Base-by-base conservation (phyloP, 2,329 filamentous ascomycete genomes). In the Aspergillus fischeri region DNA sequence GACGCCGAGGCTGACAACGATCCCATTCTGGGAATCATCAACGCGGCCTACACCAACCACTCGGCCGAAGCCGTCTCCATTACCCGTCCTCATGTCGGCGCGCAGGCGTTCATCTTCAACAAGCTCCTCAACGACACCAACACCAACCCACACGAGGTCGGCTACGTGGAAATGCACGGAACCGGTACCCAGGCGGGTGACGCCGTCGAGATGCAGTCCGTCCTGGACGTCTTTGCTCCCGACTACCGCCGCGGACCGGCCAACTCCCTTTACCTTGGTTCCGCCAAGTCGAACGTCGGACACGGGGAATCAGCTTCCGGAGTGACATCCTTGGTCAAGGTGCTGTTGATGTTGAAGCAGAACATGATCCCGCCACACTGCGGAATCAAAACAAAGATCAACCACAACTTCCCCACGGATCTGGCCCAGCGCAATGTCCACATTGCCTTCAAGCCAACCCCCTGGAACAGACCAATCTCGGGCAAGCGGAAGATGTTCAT, bases 291-390 rank as follows among this genome's bases (percentile, higher is more conserved):
- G 2, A 74, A 74, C 58, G 66, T 74, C 25, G 71, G 67, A 81
- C 27, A 84, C 80, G 11, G 81, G 80, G 8, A 73, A 57, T 67
- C 71, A 11, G 71, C 61, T 11, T 71, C 71, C 5, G 71, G 71
- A 52, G 68, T 74, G 25, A 64, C 63, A 25, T 63, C 71, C 2
- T 73, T 89, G 4, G 78, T 84, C 70, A 89, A 89, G 70, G 82
- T 87, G 0, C 71, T 89, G 5, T 66, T 88, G 67, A 88, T 88
- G 85, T 70, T 88, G 55, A 79, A 85, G 69, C 82, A 87, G 66
- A 82, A 81, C 57, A 71, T 74, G 5, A 88, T 89, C 41, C 86
- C 86, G 0, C 86, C 84, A 0, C 87, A 90, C 59, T 78, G 83
- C 24, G 86, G 87, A 11, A 88, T 90, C 75, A 89, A 89, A 53